These are phyloP conservation scores for Cruciata laevipes DNA, from an alignment of 257 asterid species.

Conservation along the genomic window DNA sequence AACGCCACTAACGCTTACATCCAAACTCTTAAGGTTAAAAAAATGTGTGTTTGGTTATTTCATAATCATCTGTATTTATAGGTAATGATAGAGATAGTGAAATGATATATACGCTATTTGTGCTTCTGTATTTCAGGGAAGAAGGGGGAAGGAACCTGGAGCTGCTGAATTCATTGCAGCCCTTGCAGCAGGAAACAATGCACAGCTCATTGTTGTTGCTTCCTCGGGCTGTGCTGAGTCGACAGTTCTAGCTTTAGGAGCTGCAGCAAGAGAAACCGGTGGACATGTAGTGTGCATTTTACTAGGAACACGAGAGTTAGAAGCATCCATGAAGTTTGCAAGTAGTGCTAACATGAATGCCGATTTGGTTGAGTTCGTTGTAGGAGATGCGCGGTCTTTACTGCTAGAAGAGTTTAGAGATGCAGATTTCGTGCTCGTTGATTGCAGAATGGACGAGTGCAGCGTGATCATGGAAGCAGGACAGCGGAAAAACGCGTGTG, in stretches of 20 bases:
- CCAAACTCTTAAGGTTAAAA: conserved; percentile 8
- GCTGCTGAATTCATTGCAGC: conserved; percentile 22
- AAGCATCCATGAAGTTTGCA: conserved; percentile 11
- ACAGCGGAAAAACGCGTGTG: conserved; percentile 2
- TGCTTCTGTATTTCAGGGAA: conserved; percentile 15
- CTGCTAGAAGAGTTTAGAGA: conserved; percentile 11
- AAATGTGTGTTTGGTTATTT: too few relatives aligned
- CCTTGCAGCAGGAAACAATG: conserved; percentile 25
- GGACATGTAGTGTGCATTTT: conserved; percentile 19
- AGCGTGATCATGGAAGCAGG: conserved; percentile 9
- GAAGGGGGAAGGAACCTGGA: conserved; percentile 17
- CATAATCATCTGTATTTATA: too few relatives aligned
- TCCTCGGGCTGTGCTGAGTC: conserved; percentile 13
- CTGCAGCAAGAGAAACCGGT: conserved; percentile 21
- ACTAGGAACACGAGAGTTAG: conserved; percentile 10
- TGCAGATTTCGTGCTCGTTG: conserved; percentile 26
- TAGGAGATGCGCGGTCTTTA: conserved; percentile 12
- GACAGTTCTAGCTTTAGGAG: conserved; percentile 15
- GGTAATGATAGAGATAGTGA: too few relatives aligned
- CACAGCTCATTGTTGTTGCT: conserved; percentile 19
- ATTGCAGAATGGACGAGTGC: conserved; percentile 17
- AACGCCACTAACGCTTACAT: conserved; percentile 29
- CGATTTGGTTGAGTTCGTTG: conserved; percentile 13
- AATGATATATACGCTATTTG: too few relatives aligned
- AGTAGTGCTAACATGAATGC: background rate